A percentile compares a stretch with the other conserved stretches of the same genome.
phyloP scores from a whole-genome alignment of 441 rosid species.

The Pelargonium cotyledonis region DNA sequence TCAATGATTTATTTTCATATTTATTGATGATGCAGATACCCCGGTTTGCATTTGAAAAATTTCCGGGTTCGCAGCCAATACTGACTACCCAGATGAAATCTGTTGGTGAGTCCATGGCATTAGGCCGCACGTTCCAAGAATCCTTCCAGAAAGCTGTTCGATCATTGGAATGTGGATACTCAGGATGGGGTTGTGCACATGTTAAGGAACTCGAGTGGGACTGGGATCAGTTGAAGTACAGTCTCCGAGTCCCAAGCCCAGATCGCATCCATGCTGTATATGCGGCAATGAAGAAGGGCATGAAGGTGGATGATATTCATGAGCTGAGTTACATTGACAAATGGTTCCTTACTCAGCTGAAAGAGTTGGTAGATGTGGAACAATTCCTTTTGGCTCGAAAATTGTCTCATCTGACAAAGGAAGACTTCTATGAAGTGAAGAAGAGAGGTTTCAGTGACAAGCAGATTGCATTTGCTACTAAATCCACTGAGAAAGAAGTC shows the following conservation, averaged over 20 bases:
- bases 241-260: conserved; percentile 81
- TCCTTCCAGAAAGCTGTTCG: conserved; percentile 90
- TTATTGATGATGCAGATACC: not conserved
- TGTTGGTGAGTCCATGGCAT: conserved; percentile 92
- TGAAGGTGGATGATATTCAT: conserved; percentile 74
- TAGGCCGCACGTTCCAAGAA: conserved; percentile 93
- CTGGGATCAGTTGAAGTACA: conserved; percentile 81
- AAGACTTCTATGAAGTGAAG: conserved; percentile 75
- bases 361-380: conserved; percentile 10
- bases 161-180: conserved; percentile 72
- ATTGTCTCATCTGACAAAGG: conserved; percentile 43
- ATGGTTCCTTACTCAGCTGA: conserved; percentile 95
- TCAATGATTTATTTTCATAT: not conserved
- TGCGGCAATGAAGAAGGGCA: conserved; percentile 95
- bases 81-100: conserved; percentile 98
- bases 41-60: conserved; percentile 93
- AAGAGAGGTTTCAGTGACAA: conserved; percentile 83
- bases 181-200: conserved; percentile 88
- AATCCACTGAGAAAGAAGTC: conserved; percentile 77
- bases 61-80: conserved; percentile 87
- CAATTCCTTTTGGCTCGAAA: not conserved
- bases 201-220: conserved; percentile 80
- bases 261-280: conserved; percentile 82
- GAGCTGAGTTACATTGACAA: conserved; percentile 79
- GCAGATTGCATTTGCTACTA: conserved; percentile 87